A percentile compares a stretch with the other conserved stretches of the same genome.
Conservation (phyloP, 352 stramenopile species). For the Phytophthora pluvialis region DNA sequence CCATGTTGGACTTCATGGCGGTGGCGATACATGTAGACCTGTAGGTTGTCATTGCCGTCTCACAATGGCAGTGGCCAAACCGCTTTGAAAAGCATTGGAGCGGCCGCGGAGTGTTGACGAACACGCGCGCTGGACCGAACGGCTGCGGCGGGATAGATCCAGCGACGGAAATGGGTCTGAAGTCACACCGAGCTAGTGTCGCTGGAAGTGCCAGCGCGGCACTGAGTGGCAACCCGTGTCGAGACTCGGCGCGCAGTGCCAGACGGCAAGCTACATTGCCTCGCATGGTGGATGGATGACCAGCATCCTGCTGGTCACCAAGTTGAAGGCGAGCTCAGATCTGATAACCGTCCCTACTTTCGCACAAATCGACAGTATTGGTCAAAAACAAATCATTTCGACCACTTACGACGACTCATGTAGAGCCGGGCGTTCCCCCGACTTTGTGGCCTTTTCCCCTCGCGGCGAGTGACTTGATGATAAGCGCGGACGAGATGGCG, state of each 20-base stretch:
- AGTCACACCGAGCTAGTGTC: background rate
- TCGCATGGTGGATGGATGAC: too few relatives aligned
- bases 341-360: conserved; percentile 32
- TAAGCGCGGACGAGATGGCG: conserved; percentile 55
- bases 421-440: too few relatives aligned
- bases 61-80: background rate
- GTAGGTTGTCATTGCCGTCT: background rate
- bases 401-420: background rate
- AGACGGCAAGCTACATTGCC: too few relatives aligned
- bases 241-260: background rate
- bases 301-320: conserved; percentile 16
- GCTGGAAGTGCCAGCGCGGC: background rate
- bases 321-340: conserved; percentile 40
- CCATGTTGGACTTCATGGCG: background rate
- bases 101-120: background rate
- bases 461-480: too few relatives aligned
- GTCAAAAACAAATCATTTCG: conserved; percentile 8
- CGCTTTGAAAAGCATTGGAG: background rate
- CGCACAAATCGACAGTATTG: conserved; percentile 12
- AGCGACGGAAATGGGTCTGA: background rate
- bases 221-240: background rate
- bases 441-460: too few relatives aligned
- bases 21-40: too few relatives aligned
- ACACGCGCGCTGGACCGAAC: conserved; percentile 9
- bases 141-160: background rate